phyloP scores from a whole-genome alignment of 495 filamentous ascomycete species.

The Xylaria telfairii region DNA sequence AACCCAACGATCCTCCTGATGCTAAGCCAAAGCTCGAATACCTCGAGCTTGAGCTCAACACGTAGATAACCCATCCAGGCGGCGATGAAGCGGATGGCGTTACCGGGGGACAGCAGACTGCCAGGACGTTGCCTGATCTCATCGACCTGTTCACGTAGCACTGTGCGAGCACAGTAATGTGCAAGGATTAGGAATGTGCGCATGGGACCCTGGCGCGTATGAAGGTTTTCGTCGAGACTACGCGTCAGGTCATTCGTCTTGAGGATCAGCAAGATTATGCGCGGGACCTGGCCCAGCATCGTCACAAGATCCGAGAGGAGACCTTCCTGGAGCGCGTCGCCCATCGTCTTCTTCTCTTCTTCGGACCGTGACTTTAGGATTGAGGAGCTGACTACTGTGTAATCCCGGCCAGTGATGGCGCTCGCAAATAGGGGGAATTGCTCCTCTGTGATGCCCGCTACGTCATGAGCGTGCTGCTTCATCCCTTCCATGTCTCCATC shows the following conservation, averaged over 20 bases:
- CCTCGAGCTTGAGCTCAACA: slow-evolving; percentile 60
- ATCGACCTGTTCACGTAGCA: slow-evolving; percentile 87
- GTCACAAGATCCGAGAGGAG: slow-evolving; percentile 87
- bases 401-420: slow-evolving; percentile 96
- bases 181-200: slow-evolving; percentile 94
- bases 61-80: slow-evolving; percentile 59
- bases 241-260: slow-evolving; percentile 98
- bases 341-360: slow-evolving; percentile 81
- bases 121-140: slow-evolving; percentile 55
- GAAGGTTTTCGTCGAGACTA: slow-evolving; percentile 90
- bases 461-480: slow-evolving; percentile 86
- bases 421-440: slow-evolving; percentile 96
- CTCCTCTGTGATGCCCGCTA: slow-evolving; percentile 87
- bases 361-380: slow-evolving; percentile 65
- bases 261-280: slow-evolving; percentile 91
- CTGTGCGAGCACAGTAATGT: slow-evolving; percentile 85
- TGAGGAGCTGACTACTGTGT: slow-evolving; percentile 69
- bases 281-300: slow-evolving; percentile 84
- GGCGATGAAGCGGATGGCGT: slow-evolving; percentile 51
- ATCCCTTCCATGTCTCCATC: slow-evolving; percentile 82
- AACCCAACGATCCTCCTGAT: slow-evolving; percentile 56
- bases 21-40: slow-evolving; percentile 64
- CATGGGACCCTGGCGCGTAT: slow-evolving; percentile 85
- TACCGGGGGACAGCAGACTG: slow-evolving; percentile 56
- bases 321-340: slow-evolving; percentile 81